These are phyloP conservation scores for Tolypocladium tundrense DNA, from an alignment of 2,329 filamentous ascomycete genomes.

Conservation along the genomic window DNA sequence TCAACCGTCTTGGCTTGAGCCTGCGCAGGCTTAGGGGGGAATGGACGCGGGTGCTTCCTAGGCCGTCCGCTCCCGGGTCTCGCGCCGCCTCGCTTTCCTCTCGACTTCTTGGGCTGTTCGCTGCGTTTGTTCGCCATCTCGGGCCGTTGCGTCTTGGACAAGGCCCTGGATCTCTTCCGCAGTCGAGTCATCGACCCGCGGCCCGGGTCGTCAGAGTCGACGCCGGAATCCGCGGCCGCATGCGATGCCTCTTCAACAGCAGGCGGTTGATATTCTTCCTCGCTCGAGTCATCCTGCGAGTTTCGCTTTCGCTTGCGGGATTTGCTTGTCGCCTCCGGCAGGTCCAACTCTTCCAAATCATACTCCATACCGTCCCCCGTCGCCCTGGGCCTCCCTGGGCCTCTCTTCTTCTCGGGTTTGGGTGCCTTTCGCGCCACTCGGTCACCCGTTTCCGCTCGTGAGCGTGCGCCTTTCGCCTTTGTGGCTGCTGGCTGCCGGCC, in stretches of 20 bases:
- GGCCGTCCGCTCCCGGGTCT: constrained; percentile 27
- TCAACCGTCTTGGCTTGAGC: constrained; percentile 1
- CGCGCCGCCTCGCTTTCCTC: constrained; percentile 26
- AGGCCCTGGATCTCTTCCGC: constrained; percentile 12
- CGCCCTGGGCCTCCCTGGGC: constrained; percentile 5
- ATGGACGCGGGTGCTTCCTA: constrained; percentile 24
- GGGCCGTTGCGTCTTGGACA: constrained; percentile 1
- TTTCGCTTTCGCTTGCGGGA: constrained; percentile 19
- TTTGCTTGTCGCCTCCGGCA: constrained; percentile 1
- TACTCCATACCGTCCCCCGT: constrained; percentile 10
- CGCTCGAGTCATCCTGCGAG: constrained; percentile 14
- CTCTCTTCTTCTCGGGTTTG: constrained; percentile 14
- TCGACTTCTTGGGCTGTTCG: constrained; percentile 20
- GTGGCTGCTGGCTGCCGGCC: constrained; percentile 16
- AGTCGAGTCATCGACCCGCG: constrained; percentile 13
- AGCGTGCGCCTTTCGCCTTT: constrained; percentile 12
- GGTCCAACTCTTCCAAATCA: constrained; percentile 5
- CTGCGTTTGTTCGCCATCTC: constrained; percentile 7
- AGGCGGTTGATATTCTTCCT: constrained; percentile 18
- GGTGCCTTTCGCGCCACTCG: constrained; percentile 12
- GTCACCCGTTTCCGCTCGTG: constrained; percentile 8
- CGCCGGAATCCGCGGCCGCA: constrained; percentile 10
- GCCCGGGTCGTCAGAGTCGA: constrained; percentile 13
- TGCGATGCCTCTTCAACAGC: constrained; percentile 11
- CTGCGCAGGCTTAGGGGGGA: constrained; percentile 4